Percentiles rank a stretch among this genome's conserved stretches.
These are phyloP conservation scores for Vachellia pachyceras DNA, from an alignment of 306 rosid genomes.

Conservation along the genomic window DNA sequence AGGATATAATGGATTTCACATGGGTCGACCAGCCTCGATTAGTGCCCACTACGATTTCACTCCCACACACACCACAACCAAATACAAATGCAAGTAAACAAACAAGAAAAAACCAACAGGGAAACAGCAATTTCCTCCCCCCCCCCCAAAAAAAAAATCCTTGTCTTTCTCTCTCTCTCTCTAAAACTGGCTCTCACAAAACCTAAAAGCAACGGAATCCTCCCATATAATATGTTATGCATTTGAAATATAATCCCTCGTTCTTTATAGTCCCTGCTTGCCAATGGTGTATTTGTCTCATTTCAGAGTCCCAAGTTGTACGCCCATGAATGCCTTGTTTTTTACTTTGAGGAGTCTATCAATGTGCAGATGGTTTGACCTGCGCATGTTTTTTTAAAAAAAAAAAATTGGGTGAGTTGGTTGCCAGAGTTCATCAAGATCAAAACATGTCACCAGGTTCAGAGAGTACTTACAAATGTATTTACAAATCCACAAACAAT, in stretches of 20 bases:
- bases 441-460: too few species aligned
- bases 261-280: background rate
- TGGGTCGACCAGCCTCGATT: background rate
- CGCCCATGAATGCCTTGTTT: background rate
- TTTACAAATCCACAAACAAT: too few species aligned
- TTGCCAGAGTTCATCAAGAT: too few species aligned
- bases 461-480: too few species aligned
- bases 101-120: background rate
- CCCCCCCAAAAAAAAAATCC: too few species aligned
- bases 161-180: background rate
- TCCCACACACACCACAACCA: background rate
- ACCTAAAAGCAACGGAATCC: background rate
- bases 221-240: background rate
- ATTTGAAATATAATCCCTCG: background rate
- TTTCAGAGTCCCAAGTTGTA: background rate
- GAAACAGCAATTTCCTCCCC: background rate
- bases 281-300: background rate
- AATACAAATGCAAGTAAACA: background rate
- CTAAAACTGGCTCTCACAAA: background rate
- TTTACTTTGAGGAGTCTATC: background rate
- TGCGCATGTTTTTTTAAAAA: background rate
- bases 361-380: background rate
- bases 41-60: background rate
- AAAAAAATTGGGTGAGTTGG: too few species aligned
- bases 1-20: background rate